phyloP scores from a whole-genome alignment of 1,284 basidiomycete species.

The Jaminaea rosea region DNA sequence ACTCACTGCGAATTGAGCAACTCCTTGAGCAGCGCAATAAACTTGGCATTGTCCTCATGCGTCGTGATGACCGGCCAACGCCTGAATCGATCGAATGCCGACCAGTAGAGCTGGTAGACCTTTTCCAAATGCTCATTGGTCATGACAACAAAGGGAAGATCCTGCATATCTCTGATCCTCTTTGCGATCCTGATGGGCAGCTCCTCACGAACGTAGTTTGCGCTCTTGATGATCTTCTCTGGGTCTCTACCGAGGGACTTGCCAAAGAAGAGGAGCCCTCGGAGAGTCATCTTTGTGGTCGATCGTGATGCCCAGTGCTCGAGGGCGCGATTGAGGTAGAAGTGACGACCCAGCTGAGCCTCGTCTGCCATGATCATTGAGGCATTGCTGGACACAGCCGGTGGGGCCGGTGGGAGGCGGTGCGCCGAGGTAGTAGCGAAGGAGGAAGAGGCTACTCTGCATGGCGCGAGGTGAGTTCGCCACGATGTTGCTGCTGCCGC shows the following conservation, averaged over 20 bases:
- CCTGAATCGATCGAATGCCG: constrained; percentile 59
- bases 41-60: constrained; percentile 66
- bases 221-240: constrained; percentile 51
- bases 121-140: constrained; percentile 72
- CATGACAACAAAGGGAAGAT: constrained; percentile 76
- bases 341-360: constrained; percentile 52
- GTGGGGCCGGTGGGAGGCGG: not conserved
- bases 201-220: constrained; percentile 80
- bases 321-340: constrained; percentile 75
- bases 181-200: constrained; percentile 79
- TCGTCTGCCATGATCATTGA: not conserved
- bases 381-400: not conserved
- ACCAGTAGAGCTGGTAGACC: constrained; percentile 58
- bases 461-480: no score
- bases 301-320: constrained; percentile 70
- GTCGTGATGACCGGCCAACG: constrained; percentile 65
- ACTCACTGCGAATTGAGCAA: constrained; percentile 69
- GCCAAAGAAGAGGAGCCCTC: constrained; percentile 61
- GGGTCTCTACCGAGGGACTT: constrained; percentile 26
- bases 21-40: constrained; percentile 62
- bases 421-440: not conserved
- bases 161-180: constrained; percentile 73
- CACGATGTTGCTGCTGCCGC: constrained; percentile 11
- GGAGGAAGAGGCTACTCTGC: not conserved
- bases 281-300: constrained; percentile 64